A percentile compares a stretch with the other conserved stretches of the same genome.
Conservation (phyloP, 192 early-diverging fungal genomes). For the Dissophora ornata region DNA sequence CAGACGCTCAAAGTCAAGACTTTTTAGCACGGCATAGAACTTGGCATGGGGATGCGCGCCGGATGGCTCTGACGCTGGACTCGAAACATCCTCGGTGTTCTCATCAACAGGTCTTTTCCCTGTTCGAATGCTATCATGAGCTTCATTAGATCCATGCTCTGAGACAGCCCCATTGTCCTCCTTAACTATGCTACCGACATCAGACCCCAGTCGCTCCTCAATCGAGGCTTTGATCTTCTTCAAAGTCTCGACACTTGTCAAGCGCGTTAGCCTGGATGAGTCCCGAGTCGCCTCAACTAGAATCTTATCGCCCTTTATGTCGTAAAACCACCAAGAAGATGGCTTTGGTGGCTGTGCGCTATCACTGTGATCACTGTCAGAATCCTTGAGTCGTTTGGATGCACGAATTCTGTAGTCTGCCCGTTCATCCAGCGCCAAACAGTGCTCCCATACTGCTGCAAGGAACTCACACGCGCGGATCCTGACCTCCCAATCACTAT, state of each 20-base stretch:
- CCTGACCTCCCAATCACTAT: constrained; percentile 63
- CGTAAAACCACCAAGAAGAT: constrained; percentile 56
- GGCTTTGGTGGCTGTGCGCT: constrained; percentile 1
- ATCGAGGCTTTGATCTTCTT: constrained; percentile 29
- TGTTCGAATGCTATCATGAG: background rate
- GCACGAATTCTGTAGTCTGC: constrained; percentile 33
- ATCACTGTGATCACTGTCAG: background rate
- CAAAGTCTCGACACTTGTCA: constrained; percentile 44
- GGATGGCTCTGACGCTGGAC: background rate
- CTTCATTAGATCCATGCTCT: too few species aligned
- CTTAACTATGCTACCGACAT: background rate
- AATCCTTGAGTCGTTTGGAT: constrained; percentile 33
- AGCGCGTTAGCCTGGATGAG: constrained; percentile 38
- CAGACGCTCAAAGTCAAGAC: constrained; percentile 56
- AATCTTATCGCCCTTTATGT: constrained; percentile 56
- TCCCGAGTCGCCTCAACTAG: constrained; percentile 51
- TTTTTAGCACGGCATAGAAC: constrained; percentile 47
- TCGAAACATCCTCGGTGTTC: background rate
- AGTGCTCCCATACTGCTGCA: constrained; percentile 58
- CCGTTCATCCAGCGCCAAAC: constrained; percentile 40
- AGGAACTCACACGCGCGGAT: constrained; percentile 62
- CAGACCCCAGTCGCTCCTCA: constrained; percentile 10
- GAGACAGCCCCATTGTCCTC: constrained; percentile 2
- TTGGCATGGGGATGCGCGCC: constrained; percentile 18
- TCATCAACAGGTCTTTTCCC: background rate